Base-by-base conservation (phyloP, 257 asterid species). In the Ophiorrhiza pumila region DNA sequence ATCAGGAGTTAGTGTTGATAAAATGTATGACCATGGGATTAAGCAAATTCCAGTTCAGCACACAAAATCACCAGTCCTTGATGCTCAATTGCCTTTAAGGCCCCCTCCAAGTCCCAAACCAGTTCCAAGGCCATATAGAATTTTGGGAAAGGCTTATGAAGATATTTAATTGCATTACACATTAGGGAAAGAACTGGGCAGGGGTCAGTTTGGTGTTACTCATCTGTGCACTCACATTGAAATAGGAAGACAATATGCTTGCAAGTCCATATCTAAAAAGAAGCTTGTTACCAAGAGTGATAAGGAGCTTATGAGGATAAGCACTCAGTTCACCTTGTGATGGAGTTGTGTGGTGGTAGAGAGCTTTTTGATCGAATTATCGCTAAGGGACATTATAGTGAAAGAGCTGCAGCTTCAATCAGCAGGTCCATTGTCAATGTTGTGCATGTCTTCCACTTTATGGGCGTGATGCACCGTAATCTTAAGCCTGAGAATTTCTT, bases 121-220 rank as follows among this genome's bases (percentile, higher is more conserved):
- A 50, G 61, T 71, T 31, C 77, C 41, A 23, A 80, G 76, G 61
- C 20, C 80, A 0, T 76, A 84, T 70, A 77, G 95, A 7, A 90
- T 90, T 65, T 87, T 90, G 50, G 90, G 92, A 7, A 88, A 81
- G 79, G 76, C 92, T 2, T 86, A 79, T 82, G 91, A 86, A 76
- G 96, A 90, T 64, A 72, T 90, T 60, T 85, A 65, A 67, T 32
- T 74, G 34, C 81, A 69, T 20, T 90, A 90, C 80, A 75, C 31
- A 31, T 78, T 90, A 4, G 96, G 96, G 0, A 83, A 76, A 75
- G 92, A 90, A 80, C 77, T 90, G 71, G 96, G 96, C 0, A 76
- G 89, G 69, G 96, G 96, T 9, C 96, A 88, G 60, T 90, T 90
- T 76, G 96, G 96, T 1, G 91, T 90, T 7, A 90, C 95, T n/a